Percentiles rank a stretch among this genome's conserved stretches.
Conservation (phyloP, 371 early-diverging fungal genomes). For the Sporodiniella umbellata region DNA sequence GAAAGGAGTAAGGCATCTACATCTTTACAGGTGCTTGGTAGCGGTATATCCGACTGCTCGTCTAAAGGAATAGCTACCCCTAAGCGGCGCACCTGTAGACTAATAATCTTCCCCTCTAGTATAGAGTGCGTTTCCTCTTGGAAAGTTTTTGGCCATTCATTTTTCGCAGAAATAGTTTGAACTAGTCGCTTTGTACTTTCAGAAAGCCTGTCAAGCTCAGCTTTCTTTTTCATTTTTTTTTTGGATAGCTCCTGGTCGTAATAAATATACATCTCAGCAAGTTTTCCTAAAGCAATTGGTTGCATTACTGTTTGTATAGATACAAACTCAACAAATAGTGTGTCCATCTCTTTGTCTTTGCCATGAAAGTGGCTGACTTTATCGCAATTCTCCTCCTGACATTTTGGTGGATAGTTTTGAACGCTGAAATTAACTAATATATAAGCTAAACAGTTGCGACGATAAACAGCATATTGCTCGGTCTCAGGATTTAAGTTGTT, state of each 20-base stretch:
- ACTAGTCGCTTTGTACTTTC: slow-evolving; percentile 68
- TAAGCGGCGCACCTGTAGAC: slow-evolving; percentile 53
- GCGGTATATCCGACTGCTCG: slow-evolving; percentile 31
- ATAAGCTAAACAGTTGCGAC: slow-evolving; percentile 64
- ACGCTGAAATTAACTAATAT: slow-evolving; percentile 63
- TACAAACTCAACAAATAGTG: slow-evolving; percentile 52
- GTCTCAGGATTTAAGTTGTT: slow-evolving; percentile 14
- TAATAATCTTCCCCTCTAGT: slow-evolving; percentile 53
- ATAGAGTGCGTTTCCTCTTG: slow-evolving; percentile 50
- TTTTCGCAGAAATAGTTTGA: slow-evolving; percentile 52
- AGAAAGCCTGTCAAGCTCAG: slow-evolving; percentile 60
- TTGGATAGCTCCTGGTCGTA: slow-evolving; percentile 66
- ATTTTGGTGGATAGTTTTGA: slow-evolving; percentile 47
- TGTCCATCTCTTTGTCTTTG: slow-evolving; percentile 28
- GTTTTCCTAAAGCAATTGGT: slow-evolving; percentile 68
- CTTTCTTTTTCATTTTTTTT: slow-evolving; percentile 50
- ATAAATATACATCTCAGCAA: slow-evolving; percentile 68
- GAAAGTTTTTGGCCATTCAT: slow-evolving; percentile 35
- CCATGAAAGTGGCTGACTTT: slow-evolving; percentile 14
- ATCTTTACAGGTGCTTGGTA: slow-evolving; percentile 12
- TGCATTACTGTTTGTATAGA: slow-evolving; percentile 76
- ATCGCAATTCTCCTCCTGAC: slow-evolving; percentile 2
- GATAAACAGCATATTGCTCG: slow-evolving; percentile 15
- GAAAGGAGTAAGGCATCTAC: slow-evolving; percentile 63
- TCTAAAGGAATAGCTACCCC: slow-evolving; percentile 71